Evolutionary conservation across 108 stramenopile species (phyloP), one percentile per base, ranked within the genome.

Genomic region (Bacterosira constricta): DNA sequence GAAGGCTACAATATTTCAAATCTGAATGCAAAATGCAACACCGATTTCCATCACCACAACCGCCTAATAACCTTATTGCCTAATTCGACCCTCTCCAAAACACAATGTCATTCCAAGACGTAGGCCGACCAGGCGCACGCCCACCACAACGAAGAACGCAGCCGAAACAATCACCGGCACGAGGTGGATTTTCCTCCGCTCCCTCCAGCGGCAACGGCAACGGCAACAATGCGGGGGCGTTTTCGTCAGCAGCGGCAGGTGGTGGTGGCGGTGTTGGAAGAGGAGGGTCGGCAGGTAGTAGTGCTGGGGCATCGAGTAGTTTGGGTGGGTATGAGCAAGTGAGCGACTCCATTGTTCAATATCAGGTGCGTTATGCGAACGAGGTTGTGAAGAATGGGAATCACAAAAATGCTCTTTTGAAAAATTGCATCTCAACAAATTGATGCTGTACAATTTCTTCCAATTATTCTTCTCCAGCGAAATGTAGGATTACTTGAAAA

Each of bases 401-500:
- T 4, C 41, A n/a, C 1, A 6, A 6, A 17, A 63, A 56, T 7
- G 50, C 34, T 52, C 20, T 66, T 23, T 37, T 5, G 2, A 1
- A 6, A 23, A 49, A 15, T 47, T 12, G 35, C 8, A 17, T 17
- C 25, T 38, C 0, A 17, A 21, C 41, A n/a, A n/a, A n/a, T n/a
- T n/a, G n/a, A n/a, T n/a, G n/a, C n/a, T n/a, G n/a, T 44, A 41
- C 21, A 11, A 31, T 53, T n/a, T 45, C 18, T 29, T 49, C 2
- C 20, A 41, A 21, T 18, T 5, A 11, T 69, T 20, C 11, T 17
- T 39, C 11, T 42, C 13, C 66, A 92, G 86, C 70, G 85, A 66
- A 90, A 94, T 64, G 92, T 94, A 5, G 87, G 80, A 23, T 80
- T 94, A 44, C 83, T 94, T 25, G 83, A 90, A 61, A 89, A 90